Evolutionary conservation across 1,284 basidiomycete genomes (phyloP), one percentile per base, ranked within the genome.

Genomic region (Entoloma clypeatum): DNA sequence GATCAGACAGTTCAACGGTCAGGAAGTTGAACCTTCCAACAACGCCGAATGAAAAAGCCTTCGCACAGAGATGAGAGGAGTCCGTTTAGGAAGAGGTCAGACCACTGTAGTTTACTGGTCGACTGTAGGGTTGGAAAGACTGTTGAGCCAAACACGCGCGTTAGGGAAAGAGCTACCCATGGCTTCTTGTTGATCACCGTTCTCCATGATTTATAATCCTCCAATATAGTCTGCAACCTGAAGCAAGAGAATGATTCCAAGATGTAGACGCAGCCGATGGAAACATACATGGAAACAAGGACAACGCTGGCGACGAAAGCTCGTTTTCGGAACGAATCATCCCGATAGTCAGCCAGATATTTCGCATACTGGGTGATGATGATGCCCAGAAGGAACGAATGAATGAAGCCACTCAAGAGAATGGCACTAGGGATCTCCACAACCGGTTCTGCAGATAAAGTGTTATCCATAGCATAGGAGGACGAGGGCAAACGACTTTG

Each of bases 181-280:
- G 57, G 56, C 28, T 55, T 39, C 3, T 56, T 54, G 11, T 55
- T 44, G 25, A 75, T 59, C 2, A 64, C 53, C 11, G 68, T 65
- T 16, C 64, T 56, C 72, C 73, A 77, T 2, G 65, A 57, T 51
- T 75, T 77, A 53, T 71, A 73, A 39, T 64, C 63, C 45, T 72
- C 64, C n/a, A 75, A 49, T 5, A 62, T 49, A 0, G 73, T 74
- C 51, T 77, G 73, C 23, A 69, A 28, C 13, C 74, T 76, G 27
- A 14, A 24, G 9, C 7, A 17, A 23, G 3, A 14, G 11, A 28
- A 9, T 14, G 7, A 19, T 23, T 26, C 5, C 14, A 25, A 10
- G 7, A n/a, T 10, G 21, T 24, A 10, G 13, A 32, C 16, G 16
- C 7, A 5, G 14, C 9, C 8, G 10, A 11, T 8, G n/a, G 17